phyloP scores from a whole-genome alignment of 73 alveolate species.

The Urostyla sp. region DNA sequence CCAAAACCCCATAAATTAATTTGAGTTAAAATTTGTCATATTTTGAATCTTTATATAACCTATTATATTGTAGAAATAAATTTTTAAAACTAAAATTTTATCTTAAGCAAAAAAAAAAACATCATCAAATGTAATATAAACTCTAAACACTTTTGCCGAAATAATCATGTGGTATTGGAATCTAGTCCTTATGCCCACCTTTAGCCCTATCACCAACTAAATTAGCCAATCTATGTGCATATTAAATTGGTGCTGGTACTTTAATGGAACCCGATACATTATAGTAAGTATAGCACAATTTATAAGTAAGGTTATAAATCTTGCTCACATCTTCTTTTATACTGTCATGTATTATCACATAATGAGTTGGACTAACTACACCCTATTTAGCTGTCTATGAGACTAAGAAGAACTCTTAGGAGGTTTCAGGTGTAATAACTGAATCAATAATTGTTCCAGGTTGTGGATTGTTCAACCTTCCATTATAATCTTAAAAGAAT shows the following conservation, averaged over 20 bases:
- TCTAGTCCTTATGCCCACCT: constrained; percentile 34
- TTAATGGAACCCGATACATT: constrained; percentile 88
- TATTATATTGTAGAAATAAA: background rate
- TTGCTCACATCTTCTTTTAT: constrained; percentile 60
- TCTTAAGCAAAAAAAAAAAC: background rate
- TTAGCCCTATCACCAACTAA: constrained; percentile 77
- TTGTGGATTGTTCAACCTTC: constrained; percentile 55
- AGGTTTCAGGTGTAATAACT: constrained; percentile 61
- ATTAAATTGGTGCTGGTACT: constrained; percentile 89
- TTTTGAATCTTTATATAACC: no score
- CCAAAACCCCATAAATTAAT: no score
- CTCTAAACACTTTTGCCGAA: constrained; percentile 43
- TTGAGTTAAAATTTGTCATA: no score
- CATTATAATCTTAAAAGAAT: constrained; percentile 64
- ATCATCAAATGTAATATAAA: constrained; percentile 39
- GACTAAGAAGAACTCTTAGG: constrained; percentile 84
- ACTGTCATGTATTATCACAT: constrained; percentile 78
- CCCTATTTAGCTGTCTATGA: constrained; percentile 81
- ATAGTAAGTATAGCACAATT: constrained; percentile 85
- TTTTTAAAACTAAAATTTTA: background rate
- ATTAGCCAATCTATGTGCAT: constrained; percentile 81
- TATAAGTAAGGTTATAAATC: constrained; percentile 77
- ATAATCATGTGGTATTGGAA: constrained; percentile 48
- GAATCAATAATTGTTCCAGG: constrained; percentile 90
- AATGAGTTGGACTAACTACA: constrained; percentile 87